Evolutionary conservation across 2,329 filamentous ascomycete species (phyloP).

Genomic region (Scedosporium minutisporum): DNA sequence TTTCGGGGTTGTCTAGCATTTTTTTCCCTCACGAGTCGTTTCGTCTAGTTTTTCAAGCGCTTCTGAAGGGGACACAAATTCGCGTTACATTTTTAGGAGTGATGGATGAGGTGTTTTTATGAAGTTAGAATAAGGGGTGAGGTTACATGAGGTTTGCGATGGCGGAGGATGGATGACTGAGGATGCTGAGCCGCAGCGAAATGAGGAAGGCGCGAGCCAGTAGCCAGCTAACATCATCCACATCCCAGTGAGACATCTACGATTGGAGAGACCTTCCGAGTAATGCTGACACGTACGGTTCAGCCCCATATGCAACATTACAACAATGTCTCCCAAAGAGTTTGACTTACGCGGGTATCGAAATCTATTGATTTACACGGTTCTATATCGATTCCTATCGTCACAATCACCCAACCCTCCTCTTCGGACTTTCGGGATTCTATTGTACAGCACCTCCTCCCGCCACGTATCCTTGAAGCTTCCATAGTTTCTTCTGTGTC

Average conservation of each 20-base stretch:
- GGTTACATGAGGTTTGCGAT: neutral
- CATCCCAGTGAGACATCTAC: too few species aligned
- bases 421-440: neutral
- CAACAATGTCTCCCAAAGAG: too few species aligned
- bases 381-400: neutral
- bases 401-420: neutral
- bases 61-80: neutral
- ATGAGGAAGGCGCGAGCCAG: too few species aligned
- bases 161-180: neutral
- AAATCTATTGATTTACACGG: neutral
- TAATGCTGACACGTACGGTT: too few species aligned
- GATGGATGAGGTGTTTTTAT: neutral
- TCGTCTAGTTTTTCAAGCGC: neutral
- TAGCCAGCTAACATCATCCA: too few species aligned
- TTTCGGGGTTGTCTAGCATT: slow-evolving; percentile 21
- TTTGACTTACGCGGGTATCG: too few species aligned
- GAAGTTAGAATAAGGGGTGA: neutral
- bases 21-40: neutral
- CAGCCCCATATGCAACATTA: too few species aligned
- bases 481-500: slow-evolving; percentile 35
- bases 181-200: too few species aligned
- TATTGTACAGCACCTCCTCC: too few species aligned
- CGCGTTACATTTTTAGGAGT: neutral
- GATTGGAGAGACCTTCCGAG: too few species aligned
- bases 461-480: slow-evolving; percentile 34